phyloP scores from a whole-genome alignment of 495 filamentous ascomycete genomes.

The Aspergillus sparsus region DNA sequence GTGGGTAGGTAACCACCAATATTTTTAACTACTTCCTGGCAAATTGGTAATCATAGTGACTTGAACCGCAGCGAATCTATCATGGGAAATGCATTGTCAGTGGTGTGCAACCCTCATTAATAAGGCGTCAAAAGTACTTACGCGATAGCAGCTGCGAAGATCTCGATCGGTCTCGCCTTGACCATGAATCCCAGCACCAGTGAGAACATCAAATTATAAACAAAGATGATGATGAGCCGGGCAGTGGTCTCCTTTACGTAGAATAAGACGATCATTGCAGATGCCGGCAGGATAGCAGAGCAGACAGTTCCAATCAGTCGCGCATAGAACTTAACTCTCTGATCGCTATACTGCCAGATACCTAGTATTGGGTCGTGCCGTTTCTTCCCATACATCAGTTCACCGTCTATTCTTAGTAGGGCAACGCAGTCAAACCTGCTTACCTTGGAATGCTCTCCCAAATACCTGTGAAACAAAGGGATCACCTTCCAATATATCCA shows the following conservation, averaged over 20 bases:
- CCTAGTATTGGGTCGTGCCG: neutral
- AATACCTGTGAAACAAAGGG: slow-evolving; percentile 5
- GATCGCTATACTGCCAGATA: slow-evolving; percentile 2
- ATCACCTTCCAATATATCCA: slow-evolving; percentile 8
- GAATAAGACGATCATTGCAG: slow-evolving; percentile 35
- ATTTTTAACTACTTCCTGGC: neutral
- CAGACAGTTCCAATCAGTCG: slow-evolving; percentile 29
- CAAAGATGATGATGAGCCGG: slow-evolving; percentile 32
- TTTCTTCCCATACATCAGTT: neutral
- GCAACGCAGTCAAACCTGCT: too few relatives aligned
- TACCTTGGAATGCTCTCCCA: slow-evolving; percentile 24
- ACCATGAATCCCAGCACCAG: slow-evolving; percentile 31
- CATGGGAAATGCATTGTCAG: too few relatives aligned
- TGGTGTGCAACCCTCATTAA: too few relatives aligned
- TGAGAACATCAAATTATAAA: slow-evolving; percentile 34
- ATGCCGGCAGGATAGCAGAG: slow-evolving; percentile 32
- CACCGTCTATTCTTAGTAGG: neutral
- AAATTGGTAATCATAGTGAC: slow-evolving; percentile 11
- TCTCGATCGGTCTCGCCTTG: slow-evolving; percentile 30
- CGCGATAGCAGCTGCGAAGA: slow-evolving; percentile 37
- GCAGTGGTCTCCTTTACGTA: slow-evolving; percentile 25
- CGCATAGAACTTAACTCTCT: slow-evolving; percentile 10
- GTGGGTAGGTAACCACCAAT: too few relatives aligned
- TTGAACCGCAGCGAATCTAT: slow-evolving; percentile 28
- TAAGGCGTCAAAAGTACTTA: slow-evolving; percentile 15